Base-by-base conservation (phyloP, 1,284 basidiomycete species). In the Papiliotrema flavescens region DNA sequence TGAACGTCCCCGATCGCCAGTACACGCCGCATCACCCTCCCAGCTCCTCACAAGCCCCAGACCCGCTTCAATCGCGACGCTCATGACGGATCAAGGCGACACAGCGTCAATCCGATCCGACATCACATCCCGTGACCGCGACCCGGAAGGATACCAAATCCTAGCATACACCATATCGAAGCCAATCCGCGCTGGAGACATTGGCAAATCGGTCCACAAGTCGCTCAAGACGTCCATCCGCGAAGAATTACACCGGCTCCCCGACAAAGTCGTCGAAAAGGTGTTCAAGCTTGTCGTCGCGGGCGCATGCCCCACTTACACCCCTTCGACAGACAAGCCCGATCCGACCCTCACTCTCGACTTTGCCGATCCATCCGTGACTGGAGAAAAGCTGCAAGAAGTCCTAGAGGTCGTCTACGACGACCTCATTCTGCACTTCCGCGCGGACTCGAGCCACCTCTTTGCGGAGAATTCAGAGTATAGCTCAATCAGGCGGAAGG, bases 331-430 rank as follows among this genome's bases (percentile, higher is more conserved):
- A 2, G 65, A 69, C 5, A 71, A 71, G 49, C 51, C 57, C 14
- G 62, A 66, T 45, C 58, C 49, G 24, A 24, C 53, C 58, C 3
- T 43, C 40, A 11, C 54, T 7, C 58, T 74, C 15, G 65, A 76
- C 50, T 67, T 70, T 47, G 47, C 60, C 3, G 67, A 73, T 51
- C 71, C 76, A 0, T 61, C 68, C 2, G 58, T 80, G 79, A 61
- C 78, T 71, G 59, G 84, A 0, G 80, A 82, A 54, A 79, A 78
- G 53, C 79, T 92, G 48, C 90, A 93, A 70, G 82, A 83, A 39
- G 89, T 94, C 62, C 88, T 88, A 71, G 76, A 78, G n/a, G 75
- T 77, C 2, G 71, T 87, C 3, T 83, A 84, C 54, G 80, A 81
- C 28, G 83, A 83, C 50, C 62, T 86, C 11, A 67, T 79, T 40